Percentiles rank a stretch among this genome's conserved stretches.
Evolutionary conservation across 1,284 basidiomycete species (phyloP).

Genomic region (Cystobasidium slooffiae): DNA sequence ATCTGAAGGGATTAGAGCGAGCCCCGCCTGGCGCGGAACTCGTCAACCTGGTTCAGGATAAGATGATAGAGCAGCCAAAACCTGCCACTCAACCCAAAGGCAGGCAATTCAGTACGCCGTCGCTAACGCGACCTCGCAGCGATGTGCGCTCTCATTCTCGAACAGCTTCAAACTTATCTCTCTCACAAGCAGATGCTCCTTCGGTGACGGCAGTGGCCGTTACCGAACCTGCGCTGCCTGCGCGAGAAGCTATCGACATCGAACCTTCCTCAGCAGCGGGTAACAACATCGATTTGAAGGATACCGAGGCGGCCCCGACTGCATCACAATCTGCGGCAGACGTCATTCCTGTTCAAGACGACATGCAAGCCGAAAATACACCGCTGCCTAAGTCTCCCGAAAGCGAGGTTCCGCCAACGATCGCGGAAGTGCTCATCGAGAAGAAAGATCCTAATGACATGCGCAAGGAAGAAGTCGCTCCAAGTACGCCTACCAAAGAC

Average conservation of each 20-base stretch:
- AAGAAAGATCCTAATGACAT: neutral
- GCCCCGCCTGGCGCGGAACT: constrained; percentile 43
- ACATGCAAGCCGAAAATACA: constrained; percentile 1
- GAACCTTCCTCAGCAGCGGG: neutral
- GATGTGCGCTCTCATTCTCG: neutral
- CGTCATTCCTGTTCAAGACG: neutral
- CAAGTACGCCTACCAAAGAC: constrained; percentile 2
- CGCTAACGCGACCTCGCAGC: constrained; percentile 16
- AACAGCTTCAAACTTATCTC: constrained; percentile 5
- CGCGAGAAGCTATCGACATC: neutral
- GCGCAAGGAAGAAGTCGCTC: neutral
- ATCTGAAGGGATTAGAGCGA: constrained; percentile 52
- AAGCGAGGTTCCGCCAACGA: neutral
- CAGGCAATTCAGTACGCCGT: constrained; percentile 35
- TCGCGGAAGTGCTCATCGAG: neutral
- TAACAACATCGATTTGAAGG: neutral
- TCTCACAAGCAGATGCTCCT: neutral
- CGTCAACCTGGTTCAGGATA: constrained; percentile 28
- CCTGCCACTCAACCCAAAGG: neutral
- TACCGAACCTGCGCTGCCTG: no score
- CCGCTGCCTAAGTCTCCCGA: constrained; percentile 7
- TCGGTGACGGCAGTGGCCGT: neutral
- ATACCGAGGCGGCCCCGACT: neutral
- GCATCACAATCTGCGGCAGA: neutral
- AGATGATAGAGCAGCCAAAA: constrained; percentile 7